Evolutionary conservation across 2,329 filamentous ascomycete species (phyloP).

Genomic region (Dactylonectria estremocensis): DNA sequence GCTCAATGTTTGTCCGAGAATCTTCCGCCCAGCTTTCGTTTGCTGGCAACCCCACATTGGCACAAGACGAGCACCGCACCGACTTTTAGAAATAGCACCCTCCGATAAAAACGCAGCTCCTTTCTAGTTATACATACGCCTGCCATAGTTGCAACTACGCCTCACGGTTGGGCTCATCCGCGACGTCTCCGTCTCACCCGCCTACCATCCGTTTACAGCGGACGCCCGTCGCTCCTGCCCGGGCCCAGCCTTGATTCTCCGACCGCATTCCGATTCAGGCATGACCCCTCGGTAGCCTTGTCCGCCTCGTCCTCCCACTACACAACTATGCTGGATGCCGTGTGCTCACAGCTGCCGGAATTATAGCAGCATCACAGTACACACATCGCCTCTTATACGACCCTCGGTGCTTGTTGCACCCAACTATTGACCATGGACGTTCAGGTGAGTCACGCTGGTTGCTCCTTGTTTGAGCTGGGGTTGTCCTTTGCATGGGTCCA

Average conservation of each 20-base stretch:
- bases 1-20: slow-evolving; percentile 47
- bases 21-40: slow-evolving; percentile 43
- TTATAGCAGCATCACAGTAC: slow-evolving; percentile 59
- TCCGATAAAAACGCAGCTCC: slow-evolving; percentile 56
- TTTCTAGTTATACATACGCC: slow-evolving; percentile 35
- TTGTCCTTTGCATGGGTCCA: slow-evolving; percentile 37
- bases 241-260: slow-evolving; percentile 38
- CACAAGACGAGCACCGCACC: slow-evolving; percentile 57
- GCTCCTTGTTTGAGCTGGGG: slow-evolving; percentile 31
- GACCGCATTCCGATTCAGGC: slow-evolving; percentile 49
- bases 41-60: slow-evolving; percentile 54
- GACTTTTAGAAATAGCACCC: slow-evolving; percentile 57
- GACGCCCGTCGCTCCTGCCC: slow-evolving; percentile 10
- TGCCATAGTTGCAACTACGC: slow-evolving; percentile 38
- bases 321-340: slow-evolving; percentile 61
- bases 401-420: slow-evolving; percentile 32
- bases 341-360: slow-evolving; percentile 58
- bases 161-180: slow-evolving; percentile 21
- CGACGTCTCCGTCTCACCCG: slow-evolving; percentile 36
- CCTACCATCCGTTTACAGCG: slow-evolving; percentile 20
- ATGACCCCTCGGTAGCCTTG: slow-evolving; percentile 61
- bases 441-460: slow-evolving; percentile 57
- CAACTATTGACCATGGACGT: slow-evolving; percentile 60
- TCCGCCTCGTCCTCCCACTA: slow-evolving; percentile 50
- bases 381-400: slow-evolving; percentile 27